Evolutionary conservation across 345 rosid genomes (phyloP).

Genomic region (Pugionium cornutum): DNA sequence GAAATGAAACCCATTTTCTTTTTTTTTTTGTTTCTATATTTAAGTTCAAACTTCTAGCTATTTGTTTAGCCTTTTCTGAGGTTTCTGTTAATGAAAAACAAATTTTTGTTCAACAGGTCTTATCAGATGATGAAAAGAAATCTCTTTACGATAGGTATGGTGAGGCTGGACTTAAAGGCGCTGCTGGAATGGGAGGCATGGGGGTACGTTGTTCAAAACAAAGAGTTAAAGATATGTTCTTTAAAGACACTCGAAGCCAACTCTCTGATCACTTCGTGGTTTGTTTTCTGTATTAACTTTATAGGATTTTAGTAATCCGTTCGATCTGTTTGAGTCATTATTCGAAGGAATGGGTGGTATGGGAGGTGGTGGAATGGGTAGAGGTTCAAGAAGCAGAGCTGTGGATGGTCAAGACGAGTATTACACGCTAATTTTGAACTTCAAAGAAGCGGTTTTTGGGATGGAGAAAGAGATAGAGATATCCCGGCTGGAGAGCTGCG

Average conservation of each 20-base stretch:
- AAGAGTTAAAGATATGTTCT: neutral
- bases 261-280: constrained; percentile 24
- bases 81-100: neutral
- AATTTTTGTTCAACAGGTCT: constrained; percentile 53
- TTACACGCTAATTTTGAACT: constrained; percentile 69
- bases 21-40: constrained; percentile 6
- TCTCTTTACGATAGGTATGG: constrained; percentile 91
- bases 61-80: neutral
- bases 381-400: constrained; percentile 76
- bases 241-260: constrained; percentile 4
- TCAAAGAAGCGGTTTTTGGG: constrained; percentile 96
- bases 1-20: constrained; percentile 12
- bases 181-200: constrained; percentile 81
- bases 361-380: constrained; percentile 77
- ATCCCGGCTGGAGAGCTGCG: constrained; percentile 81
- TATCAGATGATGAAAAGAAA: constrained; percentile 95
- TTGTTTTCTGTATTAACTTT: neutral
- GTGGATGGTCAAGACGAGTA: constrained; percentile 92
- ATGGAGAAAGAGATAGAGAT: constrained; percentile 93
- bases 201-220: constrained; percentile 59
- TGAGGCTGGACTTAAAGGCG: constrained; percentile 93
- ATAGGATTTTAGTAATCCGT: constrained; percentile 96
- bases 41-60: neutral
- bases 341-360: constrained; percentile 91
- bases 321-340: constrained; percentile 85